These are phyloP conservation scores for Aspergillus taichungensis DNA, from an alignment of 495 filamentous ascomycete species.

Conservation along the genomic window DNA sequence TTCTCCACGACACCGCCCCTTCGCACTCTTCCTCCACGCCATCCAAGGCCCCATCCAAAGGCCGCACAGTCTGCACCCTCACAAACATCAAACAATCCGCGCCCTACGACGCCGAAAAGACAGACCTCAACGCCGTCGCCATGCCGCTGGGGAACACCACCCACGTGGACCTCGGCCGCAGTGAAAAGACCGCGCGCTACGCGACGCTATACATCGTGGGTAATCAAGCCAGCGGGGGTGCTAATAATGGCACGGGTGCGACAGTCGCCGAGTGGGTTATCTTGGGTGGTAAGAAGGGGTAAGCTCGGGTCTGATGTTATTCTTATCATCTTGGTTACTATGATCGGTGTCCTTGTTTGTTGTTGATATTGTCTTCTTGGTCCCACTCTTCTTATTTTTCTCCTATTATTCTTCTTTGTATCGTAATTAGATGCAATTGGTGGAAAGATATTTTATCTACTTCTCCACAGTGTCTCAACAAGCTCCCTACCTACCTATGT, in stretches of 20 bases:
- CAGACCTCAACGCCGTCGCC: constrained; percentile 21
- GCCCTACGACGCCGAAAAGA: constrained; percentile 24
- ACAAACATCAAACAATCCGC: constrained; percentile 25
- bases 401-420: too few relatives aligned
- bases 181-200: constrained; percentile 29
- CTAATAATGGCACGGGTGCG: constrained; percentile 44
- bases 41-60: neutral
- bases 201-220: constrained; percentile 40
- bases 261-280: constrained; percentile 70
- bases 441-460: too few relatives aligned
- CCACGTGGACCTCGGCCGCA: constrained; percentile 26
- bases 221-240: constrained; percentile 34
- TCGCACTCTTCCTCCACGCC: constrained; percentile 4
- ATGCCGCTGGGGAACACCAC: constrained; percentile 41
- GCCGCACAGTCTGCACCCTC: constrained; percentile 12
- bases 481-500: too few relatives aligned
- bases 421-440: too few relatives aligned
- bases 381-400: too few relatives aligned
- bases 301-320: too few relatives aligned
- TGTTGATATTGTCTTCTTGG: too few relatives aligned
- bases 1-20: constrained; percentile 41
- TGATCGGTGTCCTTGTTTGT: too few relatives aligned
- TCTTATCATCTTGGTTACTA: too few relatives aligned
- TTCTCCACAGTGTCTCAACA: too few relatives aligned
- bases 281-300: constrained; percentile 20